Base-by-base conservation (phyloP, 306 rosid genomes). In the Cercis canadensis region DNA sequence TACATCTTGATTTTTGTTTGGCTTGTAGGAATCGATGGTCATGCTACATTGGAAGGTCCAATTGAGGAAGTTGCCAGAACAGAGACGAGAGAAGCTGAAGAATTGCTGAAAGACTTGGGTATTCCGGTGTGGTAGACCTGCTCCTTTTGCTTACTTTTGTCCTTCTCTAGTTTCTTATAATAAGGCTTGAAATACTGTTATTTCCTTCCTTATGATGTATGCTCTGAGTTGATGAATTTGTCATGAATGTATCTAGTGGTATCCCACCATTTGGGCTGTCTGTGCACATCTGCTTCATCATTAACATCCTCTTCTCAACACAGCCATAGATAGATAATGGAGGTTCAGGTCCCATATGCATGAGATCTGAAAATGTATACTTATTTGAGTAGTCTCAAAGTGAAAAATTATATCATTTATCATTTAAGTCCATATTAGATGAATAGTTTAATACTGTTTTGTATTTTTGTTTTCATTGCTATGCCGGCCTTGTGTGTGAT, bases 11-110 rank as follows among this genome's bases (percentile, higher is more conserved):
- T 53, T 57, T 51, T 74, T 61, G 79, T 62, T 62, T 76, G 53
- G 68, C 61, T 52, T 81, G 86, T 70, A 87, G 96, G 96, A 63
- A 51, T 83, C 69, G 97, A 79, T 73, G 88, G 93, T 13, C 83
- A 83, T 40, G 82, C 80, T 53, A 66, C 85, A 6, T 74, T 87
- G 64, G 84, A 93, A 73, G 98, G 97, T 72, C 98, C 96, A 29
- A 91, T 94, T 31, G 99, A 90, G 84, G 86, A 94, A 82, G 97
- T 94, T 19, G 99, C 99, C 47, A 82, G 85, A 53, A 51, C 82
- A 40, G 99, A 94, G 76, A 82, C 97, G 72, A 80, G 78, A 17
- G 92, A 89, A 78, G 97, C 99, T 15, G 95, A 86, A 70, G 83
- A 50, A 60, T 88, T 94, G 82, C 95, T 94, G 31, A 70, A 51